Evolutionary conservation across 441 rosid species (phyloP).

Genomic region (Gossypium davidsonii): DNA sequence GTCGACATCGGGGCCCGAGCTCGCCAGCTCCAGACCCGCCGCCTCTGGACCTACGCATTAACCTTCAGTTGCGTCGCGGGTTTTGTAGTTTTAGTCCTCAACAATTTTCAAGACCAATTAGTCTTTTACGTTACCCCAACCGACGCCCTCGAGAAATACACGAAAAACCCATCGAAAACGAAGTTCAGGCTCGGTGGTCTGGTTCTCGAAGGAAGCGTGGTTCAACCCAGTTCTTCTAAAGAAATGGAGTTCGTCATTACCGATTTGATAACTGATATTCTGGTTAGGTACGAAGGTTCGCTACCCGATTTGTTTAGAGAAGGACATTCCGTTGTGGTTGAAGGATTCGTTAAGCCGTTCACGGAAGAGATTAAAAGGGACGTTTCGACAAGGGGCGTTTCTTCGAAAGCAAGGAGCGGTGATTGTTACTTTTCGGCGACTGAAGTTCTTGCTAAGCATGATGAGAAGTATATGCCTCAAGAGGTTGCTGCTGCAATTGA

Average conservation of each 20-base stretch:
- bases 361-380: slow-evolving; percentile 56
- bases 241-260: slow-evolving; percentile 86
- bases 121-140: slow-evolving; percentile 87
- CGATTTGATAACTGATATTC: slow-evolving; percentile 71
- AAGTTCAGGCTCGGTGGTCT: slow-evolving; percentile 80
- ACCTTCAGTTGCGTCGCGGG: slow-evolving; percentile 81
- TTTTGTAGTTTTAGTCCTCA: slow-evolving; percentile 80
- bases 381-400: slow-evolving; percentile 40
- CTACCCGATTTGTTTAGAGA: slow-evolving; percentile 87
- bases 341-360: slow-evolving; percentile 77
- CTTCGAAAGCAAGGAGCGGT: slow-evolving; percentile 54
- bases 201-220: slow-evolving; percentile 87
- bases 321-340: slow-evolving; percentile 89
- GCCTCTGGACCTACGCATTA: slow-evolving; percentile 81
- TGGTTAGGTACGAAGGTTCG: slow-evolving; percentile 72
- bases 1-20: slow-evolving; percentile 79
- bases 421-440: slow-evolving; percentile 71
- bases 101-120: slow-evolving; percentile 75
- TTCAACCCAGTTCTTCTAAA: slow-evolving; percentile 57
- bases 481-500: slow-evolving; percentile 93
- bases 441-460: slow-evolving; percentile 92
- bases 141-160: slow-evolving; percentile 72
- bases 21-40: slow-evolving; percentile 81
- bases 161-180: slow-evolving; percentile 51
- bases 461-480: slow-evolving; percentile 92